Evolutionary conservation across 768 basidiomycete species (phyloP).

Genomic region (Pleurotus salmoneostramineus): DNA sequence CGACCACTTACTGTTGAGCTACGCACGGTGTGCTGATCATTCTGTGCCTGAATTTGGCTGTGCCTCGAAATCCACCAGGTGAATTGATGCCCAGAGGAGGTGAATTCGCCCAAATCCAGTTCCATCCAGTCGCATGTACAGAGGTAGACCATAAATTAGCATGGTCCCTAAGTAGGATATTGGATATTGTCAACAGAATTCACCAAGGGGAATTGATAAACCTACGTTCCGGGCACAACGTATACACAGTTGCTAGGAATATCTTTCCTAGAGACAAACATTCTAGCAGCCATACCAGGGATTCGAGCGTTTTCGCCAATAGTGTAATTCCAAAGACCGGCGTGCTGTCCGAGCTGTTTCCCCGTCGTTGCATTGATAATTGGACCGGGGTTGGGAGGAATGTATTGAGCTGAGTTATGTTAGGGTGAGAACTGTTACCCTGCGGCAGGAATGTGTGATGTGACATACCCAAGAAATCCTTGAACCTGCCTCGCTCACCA

Average conservation of each 20-base stretch:
- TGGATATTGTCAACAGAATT: neutral
- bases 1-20: conserved; percentile 41
- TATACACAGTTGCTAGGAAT: conserved; percentile 58
- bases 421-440: neutral
- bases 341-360: conserved; percentile 52
- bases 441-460: neutral
- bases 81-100: conserved; percentile 44
- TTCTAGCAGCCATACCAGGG: conserved; percentile 50
- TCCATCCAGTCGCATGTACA: conserved; percentile 46
- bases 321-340: conserved; percentile 82
- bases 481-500: conserved; percentile 72
- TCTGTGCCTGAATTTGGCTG: conserved; percentile 67
- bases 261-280: conserved; percentile 79
- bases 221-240: conserved; percentile 72
- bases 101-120: conserved; percentile 73
- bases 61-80: conserved; percentile 41
- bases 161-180: conserved; percentile 43
- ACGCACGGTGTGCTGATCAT: conserved; percentile 53
- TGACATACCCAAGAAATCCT: conserved; percentile 63
- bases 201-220: conserved; percentile 5
- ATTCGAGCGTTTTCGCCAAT: conserved; percentile 79
- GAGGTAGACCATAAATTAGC: conserved; percentile 43
- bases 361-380: conserved; percentile 60
- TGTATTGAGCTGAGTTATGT: conserved; percentile 63
- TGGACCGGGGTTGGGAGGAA: conserved; percentile 63